Conservation (phyloP, 2,329 filamentous ascomycete species). For the Monosporascus sp. region DNA sequence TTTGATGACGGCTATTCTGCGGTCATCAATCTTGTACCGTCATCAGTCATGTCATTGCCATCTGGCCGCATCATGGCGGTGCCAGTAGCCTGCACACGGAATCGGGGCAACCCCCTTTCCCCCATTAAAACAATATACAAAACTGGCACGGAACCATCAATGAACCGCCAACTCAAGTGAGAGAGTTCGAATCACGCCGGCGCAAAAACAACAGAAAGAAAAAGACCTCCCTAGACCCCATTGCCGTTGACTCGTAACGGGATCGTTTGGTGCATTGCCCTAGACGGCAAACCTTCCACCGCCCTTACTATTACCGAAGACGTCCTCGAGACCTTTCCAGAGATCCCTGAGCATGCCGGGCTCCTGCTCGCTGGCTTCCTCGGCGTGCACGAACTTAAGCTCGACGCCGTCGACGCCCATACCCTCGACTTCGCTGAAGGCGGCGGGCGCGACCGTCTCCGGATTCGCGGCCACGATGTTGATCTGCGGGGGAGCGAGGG, state of each 20-base stretch:
- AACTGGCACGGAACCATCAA: too few species aligned
- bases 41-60: too few species aligned
- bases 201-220: too few species aligned
- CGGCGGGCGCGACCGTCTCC: conserved; percentile 43
- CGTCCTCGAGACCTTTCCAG: conserved; percentile 54
- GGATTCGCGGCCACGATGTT: conserved; percentile 54
- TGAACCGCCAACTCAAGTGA: too few species aligned
- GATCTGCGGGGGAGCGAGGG: conserved; percentile 40
- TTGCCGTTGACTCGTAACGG: neutral
- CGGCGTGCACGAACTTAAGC: conserved; percentile 46
- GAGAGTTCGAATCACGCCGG: too few species aligned
- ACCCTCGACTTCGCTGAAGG: conserved; percentile 54
- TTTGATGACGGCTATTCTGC: too few species aligned
- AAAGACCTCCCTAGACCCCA: too few species aligned
- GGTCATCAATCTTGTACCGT: too few species aligned
- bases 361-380: conserved; percentile 22
- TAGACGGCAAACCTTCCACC: neutral
- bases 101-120: too few species aligned
- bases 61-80: too few species aligned
- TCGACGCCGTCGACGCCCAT: conserved; percentile 52
- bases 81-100: too few species aligned
- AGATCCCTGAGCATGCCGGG: conserved; percentile 48
- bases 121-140: too few species aligned
- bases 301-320: conserved; percentile 23
- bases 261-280: neutral